Evolutionary conservation across 2,329 filamentous ascomycete species (phyloP).

Genomic region (Trichoderma sp.): DNA sequence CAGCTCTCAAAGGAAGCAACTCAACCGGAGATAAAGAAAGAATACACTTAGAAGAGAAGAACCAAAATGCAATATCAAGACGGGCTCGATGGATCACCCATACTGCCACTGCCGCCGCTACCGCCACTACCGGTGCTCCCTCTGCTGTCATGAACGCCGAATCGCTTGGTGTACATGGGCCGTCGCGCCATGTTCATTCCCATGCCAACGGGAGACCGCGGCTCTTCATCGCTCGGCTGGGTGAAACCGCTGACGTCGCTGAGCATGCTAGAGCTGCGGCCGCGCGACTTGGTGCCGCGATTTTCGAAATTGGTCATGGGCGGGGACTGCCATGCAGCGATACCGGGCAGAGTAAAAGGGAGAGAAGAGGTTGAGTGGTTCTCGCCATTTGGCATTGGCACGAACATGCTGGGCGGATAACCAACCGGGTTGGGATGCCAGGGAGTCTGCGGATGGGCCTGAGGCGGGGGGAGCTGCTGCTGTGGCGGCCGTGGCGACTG

Average conservation of each 20-base stretch:
- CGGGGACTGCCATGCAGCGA: conserved; percentile 43
- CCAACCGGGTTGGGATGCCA: conserved; percentile 46
- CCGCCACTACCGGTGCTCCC: conserved; percentile 50
- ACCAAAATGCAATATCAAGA: conserved; percentile 15
- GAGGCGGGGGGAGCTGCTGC: not conserved
- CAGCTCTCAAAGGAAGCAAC: conserved; percentile 11
- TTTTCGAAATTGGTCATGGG: conserved; percentile 45
- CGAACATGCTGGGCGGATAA: conserved; percentile 39
- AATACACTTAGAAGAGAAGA: not conserved
- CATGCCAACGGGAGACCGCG: conserved; percentile 33
- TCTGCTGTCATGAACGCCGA: conserved; percentile 35
- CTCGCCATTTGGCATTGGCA: conserved; percentile 44
- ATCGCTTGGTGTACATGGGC: conserved; percentile 26
- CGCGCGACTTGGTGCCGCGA: conserved; percentile 50
- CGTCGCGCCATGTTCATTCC: conserved; percentile 22
- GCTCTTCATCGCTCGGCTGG: conserved; percentile 60
- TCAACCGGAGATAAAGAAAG: not conserved
- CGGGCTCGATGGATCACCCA: conserved; percentile 58
- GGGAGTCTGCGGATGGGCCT: conserved; percentile 35
- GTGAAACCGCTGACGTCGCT: conserved; percentile 70
- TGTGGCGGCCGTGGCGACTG: conserved; percentile 26
- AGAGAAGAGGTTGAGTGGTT: conserved; percentile 40
- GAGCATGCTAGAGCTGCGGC: conserved; percentile 68
- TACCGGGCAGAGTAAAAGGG: conserved; percentile 38
- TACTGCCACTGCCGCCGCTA: conserved; percentile 55